Evolutionary conservation across 2,329 filamentous ascomycete genomes (phyloP).

Genomic region (Annulohypoxylon truncatum): DNA sequence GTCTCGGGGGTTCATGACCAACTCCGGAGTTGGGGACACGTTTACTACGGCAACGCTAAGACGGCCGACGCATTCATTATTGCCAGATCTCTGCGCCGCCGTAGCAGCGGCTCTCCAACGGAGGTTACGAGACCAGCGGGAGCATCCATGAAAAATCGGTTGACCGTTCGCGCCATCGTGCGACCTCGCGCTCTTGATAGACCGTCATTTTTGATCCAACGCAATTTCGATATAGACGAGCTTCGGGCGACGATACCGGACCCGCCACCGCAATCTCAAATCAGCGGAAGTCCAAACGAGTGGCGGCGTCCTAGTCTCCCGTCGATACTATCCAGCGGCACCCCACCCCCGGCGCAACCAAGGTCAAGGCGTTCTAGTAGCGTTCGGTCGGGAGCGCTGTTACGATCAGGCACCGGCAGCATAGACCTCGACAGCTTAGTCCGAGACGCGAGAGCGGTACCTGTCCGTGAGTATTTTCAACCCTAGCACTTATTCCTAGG

Average conservation of each 20-base stretch:
- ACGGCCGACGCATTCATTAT: slow-evolving; percentile 61
- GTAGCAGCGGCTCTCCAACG: slow-evolving; percentile 42
- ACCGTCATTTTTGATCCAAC: slow-evolving; percentile 61
- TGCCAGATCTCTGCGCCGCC: slow-evolving; percentile 55
- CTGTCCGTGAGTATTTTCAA: slow-evolving; percentile 60
- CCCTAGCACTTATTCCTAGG: too few species aligned
- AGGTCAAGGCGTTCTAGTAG: slow-evolving; percentile 44
- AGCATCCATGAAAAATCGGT: slow-evolving; percentile 26
- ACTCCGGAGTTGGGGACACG: slow-evolving; percentile 56
- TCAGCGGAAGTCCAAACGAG: not conserved
- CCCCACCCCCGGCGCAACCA: slow-evolving; percentile 10
- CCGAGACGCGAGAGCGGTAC: slow-evolving; percentile 53
- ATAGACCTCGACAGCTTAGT: slow-evolving; percentile 42
- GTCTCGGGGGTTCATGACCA: slow-evolving; percentile 47
- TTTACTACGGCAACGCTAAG: slow-evolving; percentile 55
- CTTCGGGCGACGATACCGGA: slow-evolving; percentile 60
- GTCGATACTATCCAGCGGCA: not conserved
- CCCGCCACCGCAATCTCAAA: slow-evolving; percentile 28
- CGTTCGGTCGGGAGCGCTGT: slow-evolving; percentile 38
- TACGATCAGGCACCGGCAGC: slow-evolving; percentile 31
- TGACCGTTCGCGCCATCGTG: slow-evolving; percentile 59
- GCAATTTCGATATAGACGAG: slow-evolving; percentile 62
- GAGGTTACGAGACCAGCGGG: not conserved
- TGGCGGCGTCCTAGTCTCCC: slow-evolving; percentile 3
- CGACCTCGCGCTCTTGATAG: slow-evolving; percentile 55